Base-by-base conservation (phyloP, 768 basidiomycete genomes). In the Chalciporus pseudorubinellus region DNA sequence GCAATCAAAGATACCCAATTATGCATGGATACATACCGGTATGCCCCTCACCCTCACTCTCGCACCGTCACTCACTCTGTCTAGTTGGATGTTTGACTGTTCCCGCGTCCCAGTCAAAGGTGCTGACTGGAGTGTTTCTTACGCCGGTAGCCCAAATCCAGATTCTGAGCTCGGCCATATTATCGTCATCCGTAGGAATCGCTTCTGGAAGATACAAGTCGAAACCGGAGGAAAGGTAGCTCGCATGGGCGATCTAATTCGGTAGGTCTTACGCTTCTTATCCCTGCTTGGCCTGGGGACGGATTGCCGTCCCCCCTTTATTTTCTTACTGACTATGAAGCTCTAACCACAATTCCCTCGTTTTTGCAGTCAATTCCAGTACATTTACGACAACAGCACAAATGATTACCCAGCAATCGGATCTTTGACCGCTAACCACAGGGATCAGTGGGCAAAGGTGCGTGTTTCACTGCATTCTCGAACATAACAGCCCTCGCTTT, bases 21-120 rank as follows among this genome's bases (percentile, higher is more conserved):
- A 8, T 93, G 91, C 63, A 92, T 93, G 91, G 91, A 93, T 63
- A 87, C 87, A 7, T 92, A 87, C 68, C 74, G 89, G 88, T 86
- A 56, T 48, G 72, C 55, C 24, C 19, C 8, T 12, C 4, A 39
- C 36, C 41, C 11, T 3, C 34, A 19, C 22, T 4, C 12, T 39
- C 33, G 6, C 20, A 5, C 21, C 24, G 0, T 39, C 8, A 14
- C 40, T 59, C 13, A 62, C 19, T 4, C 18, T n/a, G 20, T 24
- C 19, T 47, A 89, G 89, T 44, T 93, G 91, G 91, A 92, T 93
- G 91, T 93, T 93, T 58, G 91, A 93, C 65, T 91, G 89, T 65
- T 89, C 82, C 56, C 87, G 91, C 49, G 74, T 93, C 18, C 91
- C 91, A 3, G 87, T 74, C 10, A 77, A 85, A 40, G 86, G 87